Conservation (phyloP, 140 eudicot species). For the Oenanthe javanica region DNA sequence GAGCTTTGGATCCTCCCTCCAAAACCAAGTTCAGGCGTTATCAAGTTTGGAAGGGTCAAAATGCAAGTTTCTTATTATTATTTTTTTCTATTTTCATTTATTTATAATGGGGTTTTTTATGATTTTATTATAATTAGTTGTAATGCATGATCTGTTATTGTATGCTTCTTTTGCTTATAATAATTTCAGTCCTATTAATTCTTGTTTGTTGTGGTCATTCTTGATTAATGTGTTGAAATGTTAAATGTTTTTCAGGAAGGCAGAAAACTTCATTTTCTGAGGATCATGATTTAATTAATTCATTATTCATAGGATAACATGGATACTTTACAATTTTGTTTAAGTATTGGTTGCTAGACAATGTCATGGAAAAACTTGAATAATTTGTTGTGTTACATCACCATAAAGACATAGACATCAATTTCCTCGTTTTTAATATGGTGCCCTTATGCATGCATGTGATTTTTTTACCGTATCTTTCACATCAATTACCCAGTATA, state of each 20-base stretch:
- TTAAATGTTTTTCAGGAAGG: too few relatives aligned
- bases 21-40: constrained; percentile 46
- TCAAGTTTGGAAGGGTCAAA: constrained; percentile 88
- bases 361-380: background rate
- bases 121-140: background rate
- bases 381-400: background rate
- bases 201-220: background rate
- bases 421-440: background rate
- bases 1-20: constrained; percentile 16
- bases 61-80: constrained; percentile 27
- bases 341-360: background rate
- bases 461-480: background rate
- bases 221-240: background rate
- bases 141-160: background rate
- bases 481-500: background rate
- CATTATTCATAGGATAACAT: too few relatives aligned
- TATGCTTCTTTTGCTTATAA: background rate
- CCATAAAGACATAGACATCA: background rate
- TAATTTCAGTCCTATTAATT: background rate
- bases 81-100: background rate
- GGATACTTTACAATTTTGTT: too few relatives aligned
- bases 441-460: background rate
- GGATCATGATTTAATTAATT: background rate
- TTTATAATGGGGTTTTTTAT: background rate
- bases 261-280: background rate